phyloP scores from a whole-genome alignment of 2,329 filamentous ascomycete genomes.

The Thielaviopsis populi region DNA sequence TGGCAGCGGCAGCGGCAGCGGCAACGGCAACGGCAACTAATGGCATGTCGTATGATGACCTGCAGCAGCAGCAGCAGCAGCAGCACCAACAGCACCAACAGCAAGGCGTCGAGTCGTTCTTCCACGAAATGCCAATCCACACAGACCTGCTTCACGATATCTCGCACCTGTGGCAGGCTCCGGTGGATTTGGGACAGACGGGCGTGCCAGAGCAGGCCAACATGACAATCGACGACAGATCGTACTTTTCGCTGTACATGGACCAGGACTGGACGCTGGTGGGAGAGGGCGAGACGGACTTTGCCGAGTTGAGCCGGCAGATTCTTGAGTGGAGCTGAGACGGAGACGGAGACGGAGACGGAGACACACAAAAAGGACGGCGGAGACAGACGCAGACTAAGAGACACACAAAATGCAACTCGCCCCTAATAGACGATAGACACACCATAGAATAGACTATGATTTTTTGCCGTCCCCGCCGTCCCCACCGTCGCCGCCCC shows the following conservation, averaged over 20 bases:
- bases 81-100: constrained; percentile 5
- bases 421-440: background rate
- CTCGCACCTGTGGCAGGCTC: constrained; percentile 15
- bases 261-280: constrained; percentile 16
- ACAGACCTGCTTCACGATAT: constrained; percentile 15
- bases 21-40: background rate
- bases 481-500: constrained; percentile 23
- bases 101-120: constrained; percentile 7
- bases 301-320: constrained; percentile 14
- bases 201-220: constrained; percentile 11
- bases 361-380: background rate
- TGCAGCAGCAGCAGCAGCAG: constrained; percentile 4
- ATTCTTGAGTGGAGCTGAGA: constrained; percentile 15
- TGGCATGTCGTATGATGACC: constrained; percentile 4
- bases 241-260: constrained; percentile 15
- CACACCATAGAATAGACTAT: constrained; percentile 1
- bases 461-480: background rate
- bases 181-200: constrained; percentile 8
- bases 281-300: constrained; percentile 15
- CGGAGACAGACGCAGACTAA: background rate
- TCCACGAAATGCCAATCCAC: constrained; percentile 15
- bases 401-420: too few species aligned
- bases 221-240: constrained; percentile 14
- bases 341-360: background rate
- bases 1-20: background rate